Base-by-base conservation (phyloP, 768 basidiomycete species). In the Lepiota brunneoincarnata region DNA sequence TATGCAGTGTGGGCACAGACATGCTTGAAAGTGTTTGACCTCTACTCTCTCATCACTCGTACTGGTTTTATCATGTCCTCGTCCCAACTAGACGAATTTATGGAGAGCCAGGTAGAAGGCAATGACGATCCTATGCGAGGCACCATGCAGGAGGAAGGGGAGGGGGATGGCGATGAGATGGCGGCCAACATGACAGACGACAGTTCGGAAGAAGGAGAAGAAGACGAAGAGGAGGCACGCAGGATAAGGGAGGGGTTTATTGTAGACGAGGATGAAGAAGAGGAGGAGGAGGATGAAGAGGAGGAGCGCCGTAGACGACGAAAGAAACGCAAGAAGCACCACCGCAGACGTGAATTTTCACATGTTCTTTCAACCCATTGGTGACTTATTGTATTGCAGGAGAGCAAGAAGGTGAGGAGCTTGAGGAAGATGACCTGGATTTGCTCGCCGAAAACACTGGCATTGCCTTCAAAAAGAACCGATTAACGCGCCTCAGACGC, bases 351-450 rank as follows among this genome's bases (percentile, higher is more conserved):
- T 79, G 63, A 63, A 76, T 62, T 39, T 46, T 50, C 39, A 53
- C 59, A 24, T 23, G 37, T 48, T 54, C 17, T 41, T 39, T 44
- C 31, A 34, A 40, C 34, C 4, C 39, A 54, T 52, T 49, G 55
- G 15, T 42, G 44, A 46, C 51, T 54, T 10, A 53, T 58, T 36
- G 37, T 54, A 46, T 53, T 24, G 35, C 51, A 67, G 60, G 59
- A 68, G 75, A 74, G 62, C 75, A 78, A 58, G 80, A 83, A 55
- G 82, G 83, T 51, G 84, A 89, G 59, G 84, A 73, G 14, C 71
- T 98, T 46, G 94, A 97, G 59, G 97, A 98, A 31, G 97, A 98
- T 61, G 97, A 98, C 67, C 69, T 98, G 44, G 95, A 93, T 24
- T 61, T 82, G 77, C 85, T 75, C 78, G 97, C 77, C 60, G 96